A percentile compares a stretch with the other conserved stretches of the same genome.
Conservation (phyloP, 345 rosid genomes). For the Camelina sativa region DNA sequence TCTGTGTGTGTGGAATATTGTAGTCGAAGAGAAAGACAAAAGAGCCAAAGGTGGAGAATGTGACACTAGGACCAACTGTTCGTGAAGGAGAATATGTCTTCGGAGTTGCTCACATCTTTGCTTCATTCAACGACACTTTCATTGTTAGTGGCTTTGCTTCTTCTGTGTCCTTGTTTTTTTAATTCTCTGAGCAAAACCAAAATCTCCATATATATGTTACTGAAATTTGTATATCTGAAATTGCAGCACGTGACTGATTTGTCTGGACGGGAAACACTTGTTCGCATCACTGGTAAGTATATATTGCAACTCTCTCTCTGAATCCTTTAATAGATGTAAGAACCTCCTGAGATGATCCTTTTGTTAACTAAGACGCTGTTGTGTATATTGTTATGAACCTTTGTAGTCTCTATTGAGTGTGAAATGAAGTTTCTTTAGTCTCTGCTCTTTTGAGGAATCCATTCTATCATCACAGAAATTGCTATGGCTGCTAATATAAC, state of each 20-base stretch:
- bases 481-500: background rate
- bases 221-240: background rate
- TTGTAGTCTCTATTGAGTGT: background rate
- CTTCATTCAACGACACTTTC: slow-evolving; percentile 79
- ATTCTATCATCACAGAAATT: background rate
- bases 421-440: background rate
- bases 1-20: background rate
- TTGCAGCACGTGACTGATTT: slow-evolving; percentile 85
- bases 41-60: slow-evolving; percentile 84
- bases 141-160: slow-evolving; percentile 52
- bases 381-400: too few species aligned
- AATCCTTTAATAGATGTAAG: background rate
- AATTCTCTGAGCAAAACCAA: too few species aligned
- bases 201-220: background rate
- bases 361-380: background rate
- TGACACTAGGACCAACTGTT: slow-evolving; percentile 76
- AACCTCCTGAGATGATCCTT: background rate
- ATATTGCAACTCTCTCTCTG: background rate
- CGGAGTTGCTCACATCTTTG: slow-evolving; percentile 78
- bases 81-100: slow-evolving; percentile 82
- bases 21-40: slow-evolving; percentile 73
- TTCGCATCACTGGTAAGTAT: slow-evolving; percentile 70
- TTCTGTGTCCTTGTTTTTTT: too few species aligned
- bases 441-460: background rate
- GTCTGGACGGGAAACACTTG: slow-evolving; percentile 88